Base-by-base conservation (phyloP, 192 early-diverging fungal species). In the Paraglomus brasilianum region DNA sequence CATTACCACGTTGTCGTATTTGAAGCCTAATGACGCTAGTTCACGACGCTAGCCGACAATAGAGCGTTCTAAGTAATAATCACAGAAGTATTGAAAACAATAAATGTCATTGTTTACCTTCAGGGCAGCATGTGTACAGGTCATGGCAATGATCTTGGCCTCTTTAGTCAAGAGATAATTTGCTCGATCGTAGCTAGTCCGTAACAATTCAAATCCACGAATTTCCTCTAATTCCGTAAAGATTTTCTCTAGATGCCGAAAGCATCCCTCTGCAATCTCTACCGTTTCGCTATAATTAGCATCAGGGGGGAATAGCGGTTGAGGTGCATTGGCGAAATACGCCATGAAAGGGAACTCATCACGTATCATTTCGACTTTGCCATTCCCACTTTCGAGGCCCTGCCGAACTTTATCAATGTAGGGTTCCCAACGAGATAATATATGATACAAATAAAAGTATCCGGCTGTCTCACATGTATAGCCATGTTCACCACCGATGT, bases 131-230 rank as follows among this genome's bases (percentile, higher is more conserved):
- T 98, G 93, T 0, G 95, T 98, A 77, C 94, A 96, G 0, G 98
- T 99, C 91, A 99, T 92, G 22, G 95, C 96, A 61, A 98, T 90
- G 21, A 99, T 94, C 64, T 91, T 88, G 43, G 98, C 96, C 77
- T 98, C 95, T 63, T 94, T 97, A 9, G 95, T 90, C 53, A 99
- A 78, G 55, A 99, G 70, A 74, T 98, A 98, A 73, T 95, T 91
- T 36, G 91, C 83, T 30, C 96, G 84, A 50, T 97, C 95, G 51
- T 78, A 77, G 51, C 83, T 78, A 10, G 85, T 88, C 13, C 91
- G 77, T 58, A 99, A 77, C 41, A 99, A 78, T 78, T 99, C 98
- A 74, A 99, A 98, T 3, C 96, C 89, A 63, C 93, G 88, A 36
- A 98, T 87, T 47, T 95, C 94, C 43, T 93, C 90, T 17, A 97